Evolutionary conservation across 495 filamentous ascomycete genomes (phyloP).

Genomic region (Aspergillus affinis): DNA sequence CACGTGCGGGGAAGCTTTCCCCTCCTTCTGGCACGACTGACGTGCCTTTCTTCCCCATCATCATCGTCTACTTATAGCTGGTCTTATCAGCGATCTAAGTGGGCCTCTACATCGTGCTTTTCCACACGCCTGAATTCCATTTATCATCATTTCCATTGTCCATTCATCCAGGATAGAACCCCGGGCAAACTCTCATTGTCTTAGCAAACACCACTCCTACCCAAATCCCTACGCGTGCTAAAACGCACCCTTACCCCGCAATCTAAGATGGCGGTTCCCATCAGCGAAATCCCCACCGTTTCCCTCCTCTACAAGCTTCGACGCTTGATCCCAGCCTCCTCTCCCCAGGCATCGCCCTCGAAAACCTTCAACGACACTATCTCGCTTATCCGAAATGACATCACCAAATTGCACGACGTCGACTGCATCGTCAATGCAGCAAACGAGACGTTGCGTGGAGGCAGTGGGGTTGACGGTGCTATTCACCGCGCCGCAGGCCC

Average conservation of each 20-base stretch:
- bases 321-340: slow-evolving; percentile 27
- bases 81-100: not conserved
- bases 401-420: slow-evolving; percentile 69
- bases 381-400: slow-evolving; percentile 70
- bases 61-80: not conserved
- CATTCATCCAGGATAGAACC: not conserved
- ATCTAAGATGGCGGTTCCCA: slow-evolving; percentile 16
- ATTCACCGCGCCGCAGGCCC: slow-evolving; percentile 84
- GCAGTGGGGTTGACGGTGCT: slow-evolving; percentile 84
- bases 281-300: slow-evolving; percentile 65
- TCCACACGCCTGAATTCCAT: not conserved
- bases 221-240: not conserved
- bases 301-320: slow-evolving; percentile 56
- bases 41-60: not conserved
- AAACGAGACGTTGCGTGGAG: slow-evolving; percentile 74
- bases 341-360: slow-evolving; percentile 38
- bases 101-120: not conserved
- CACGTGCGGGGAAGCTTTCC: slow-evolving; percentile 21
- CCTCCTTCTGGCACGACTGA: slow-evolving; percentile 4
- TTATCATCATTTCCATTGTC: not conserved
- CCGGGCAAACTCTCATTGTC: too few species aligned
- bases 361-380: slow-evolving; percentile 69
- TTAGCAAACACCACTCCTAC: not conserved
- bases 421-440: slow-evolving; percentile 94
- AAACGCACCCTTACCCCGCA: not conserved